Evolutionary conservation across 495 filamentous ascomycete species (phyloP).

Genomic region (Podospora didyma): DNA sequence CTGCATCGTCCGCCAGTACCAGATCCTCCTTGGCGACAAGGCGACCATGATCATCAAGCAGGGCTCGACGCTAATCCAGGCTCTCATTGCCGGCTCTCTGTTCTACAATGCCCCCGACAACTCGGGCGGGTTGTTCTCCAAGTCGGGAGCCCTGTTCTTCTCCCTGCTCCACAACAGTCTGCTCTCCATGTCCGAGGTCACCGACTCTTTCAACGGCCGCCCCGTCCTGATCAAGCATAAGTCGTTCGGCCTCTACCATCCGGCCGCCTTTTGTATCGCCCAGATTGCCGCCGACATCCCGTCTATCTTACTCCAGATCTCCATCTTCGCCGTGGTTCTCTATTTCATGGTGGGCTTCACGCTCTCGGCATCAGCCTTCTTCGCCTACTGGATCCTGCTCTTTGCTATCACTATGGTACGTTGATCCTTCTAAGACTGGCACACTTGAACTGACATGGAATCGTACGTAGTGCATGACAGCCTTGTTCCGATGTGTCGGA

Average conservation of each 20-base stretch:
- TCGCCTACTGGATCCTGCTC: constrained; percentile 62
- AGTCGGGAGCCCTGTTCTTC: constrained; percentile 62
- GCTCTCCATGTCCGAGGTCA: constrained; percentile 74
- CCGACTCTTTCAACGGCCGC: constrained; percentile 61
- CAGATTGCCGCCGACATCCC: constrained; percentile 76
- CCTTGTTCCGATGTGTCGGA: constrained; percentile 72
- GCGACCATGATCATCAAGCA: constrained; percentile 57
- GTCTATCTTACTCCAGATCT: constrained; percentile 64
- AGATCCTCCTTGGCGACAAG: constrained; percentile 59
- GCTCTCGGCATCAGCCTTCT: constrained; percentile 70
- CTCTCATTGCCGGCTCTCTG: constrained; percentile 69
- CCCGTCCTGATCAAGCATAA: constrained; percentile 83
- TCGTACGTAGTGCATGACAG: constrained; percentile 25
- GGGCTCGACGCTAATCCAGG: constrained; percentile 53
- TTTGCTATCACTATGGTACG: constrained; percentile 55
- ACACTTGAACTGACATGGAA: too few relatives aligned
- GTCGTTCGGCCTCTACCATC: constrained; percentile 75
- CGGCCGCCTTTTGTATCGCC: constrained; percentile 72
- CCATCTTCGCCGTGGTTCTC: constrained; percentile 67
- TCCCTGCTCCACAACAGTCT: constrained; percentile 76
- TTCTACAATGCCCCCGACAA: constrained; percentile 69
- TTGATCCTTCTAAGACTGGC: too few relatives aligned
- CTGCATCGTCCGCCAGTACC: constrained; percentile 50
- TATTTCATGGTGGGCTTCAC: constrained; percentile 72
- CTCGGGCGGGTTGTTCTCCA: constrained; percentile 47